These are phyloP conservation scores for Saccharomycopsis sp. DNA, from an alignment of 805 yeast species.

Conservation along the genomic window DNA sequence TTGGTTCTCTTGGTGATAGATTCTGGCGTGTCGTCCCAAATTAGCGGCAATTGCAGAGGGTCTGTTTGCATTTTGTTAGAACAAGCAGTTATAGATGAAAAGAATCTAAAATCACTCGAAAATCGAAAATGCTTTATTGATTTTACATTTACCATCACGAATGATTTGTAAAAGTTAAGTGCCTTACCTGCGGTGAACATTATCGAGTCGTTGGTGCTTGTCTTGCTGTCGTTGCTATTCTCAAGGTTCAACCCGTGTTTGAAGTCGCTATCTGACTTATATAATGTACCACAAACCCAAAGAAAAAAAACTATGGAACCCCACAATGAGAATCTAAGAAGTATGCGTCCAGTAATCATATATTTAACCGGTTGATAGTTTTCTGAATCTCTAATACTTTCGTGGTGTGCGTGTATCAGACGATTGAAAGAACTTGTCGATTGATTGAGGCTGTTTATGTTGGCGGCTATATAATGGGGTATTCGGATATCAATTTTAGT, in stretches of 20 bases:
- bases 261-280: conserved; percentile 9
- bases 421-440: neutral
- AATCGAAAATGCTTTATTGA: neutral
- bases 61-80: conserved; percentile 6
- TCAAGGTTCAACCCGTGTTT: conserved; percentile 5
- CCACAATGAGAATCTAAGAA: conserved; percentile 2
- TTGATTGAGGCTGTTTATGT: neutral
- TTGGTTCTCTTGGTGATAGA: conserved; percentile 39
- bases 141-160: neutral
- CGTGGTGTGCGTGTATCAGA: neutral
- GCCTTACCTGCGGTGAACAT: conserved; percentile 17
- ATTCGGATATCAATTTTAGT: neutral
- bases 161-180: neutral
- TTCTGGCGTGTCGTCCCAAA: conserved; percentile 56
- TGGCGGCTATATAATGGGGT: neutral
- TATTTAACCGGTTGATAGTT: neutral
- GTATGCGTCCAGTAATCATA: neutral
- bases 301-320: conserved; percentile 6
- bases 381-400: neutral
- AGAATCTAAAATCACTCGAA: neutral
- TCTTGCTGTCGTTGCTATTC: neutral
- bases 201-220: neutral
- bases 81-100: neutral
- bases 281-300: conserved; percentile 18
- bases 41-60: conserved; percentile 39